These are phyloP conservation scores for Russula abietina DNA, from an alignment of 768 basidiomycete species.

Conservation along the genomic window DNA sequence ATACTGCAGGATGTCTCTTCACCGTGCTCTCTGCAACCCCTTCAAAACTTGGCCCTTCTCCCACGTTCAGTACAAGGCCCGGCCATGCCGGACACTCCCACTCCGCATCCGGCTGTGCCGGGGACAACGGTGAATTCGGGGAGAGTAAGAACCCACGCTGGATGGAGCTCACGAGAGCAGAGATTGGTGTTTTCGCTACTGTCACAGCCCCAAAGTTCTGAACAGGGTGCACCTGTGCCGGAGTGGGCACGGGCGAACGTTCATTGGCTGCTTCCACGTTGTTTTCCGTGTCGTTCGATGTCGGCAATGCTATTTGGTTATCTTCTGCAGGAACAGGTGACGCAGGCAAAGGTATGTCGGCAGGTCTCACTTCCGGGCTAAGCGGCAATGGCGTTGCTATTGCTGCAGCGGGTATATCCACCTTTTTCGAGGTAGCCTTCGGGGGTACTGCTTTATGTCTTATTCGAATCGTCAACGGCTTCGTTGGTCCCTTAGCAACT, in stretches of 20 bases:
- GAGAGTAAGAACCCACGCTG: constrained; percentile 64
- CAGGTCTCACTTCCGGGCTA: constrained; percentile 15
- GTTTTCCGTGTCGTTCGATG: neutral
- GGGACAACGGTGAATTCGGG: constrained; percentile 56
- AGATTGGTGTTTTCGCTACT: constrained; percentile 50
- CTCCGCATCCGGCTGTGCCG: constrained; percentile 41
- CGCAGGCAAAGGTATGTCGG: constrained; percentile 16
- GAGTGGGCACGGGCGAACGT: neutral
- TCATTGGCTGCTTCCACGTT: neutral
- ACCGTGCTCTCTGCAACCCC: constrained; percentile 19
- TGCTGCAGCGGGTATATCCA: constrained; percentile 2
- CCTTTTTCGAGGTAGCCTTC: constrained; percentile 4
- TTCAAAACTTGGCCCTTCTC: constrained; percentile 17
- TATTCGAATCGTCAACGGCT: neutral
- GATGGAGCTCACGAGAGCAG: constrained; percentile 49
- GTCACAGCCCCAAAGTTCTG: neutral
- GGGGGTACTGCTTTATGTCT: neutral
- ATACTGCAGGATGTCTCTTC: constrained; percentile 4
- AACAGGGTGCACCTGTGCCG: neutral
- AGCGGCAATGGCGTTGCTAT: constrained; percentile 8
- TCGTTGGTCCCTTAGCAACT: constrained; percentile 12
- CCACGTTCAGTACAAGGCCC: constrained; percentile 3
- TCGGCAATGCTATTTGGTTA: neutral
- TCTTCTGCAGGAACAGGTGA: constrained; percentile 8
- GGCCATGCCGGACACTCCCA: constrained; percentile 24